These are phyloP conservation scores for Rhodotorula sp. DNA, from an alignment of 1,284 basidiomycete genomes.

Conservation along the genomic window DNA sequence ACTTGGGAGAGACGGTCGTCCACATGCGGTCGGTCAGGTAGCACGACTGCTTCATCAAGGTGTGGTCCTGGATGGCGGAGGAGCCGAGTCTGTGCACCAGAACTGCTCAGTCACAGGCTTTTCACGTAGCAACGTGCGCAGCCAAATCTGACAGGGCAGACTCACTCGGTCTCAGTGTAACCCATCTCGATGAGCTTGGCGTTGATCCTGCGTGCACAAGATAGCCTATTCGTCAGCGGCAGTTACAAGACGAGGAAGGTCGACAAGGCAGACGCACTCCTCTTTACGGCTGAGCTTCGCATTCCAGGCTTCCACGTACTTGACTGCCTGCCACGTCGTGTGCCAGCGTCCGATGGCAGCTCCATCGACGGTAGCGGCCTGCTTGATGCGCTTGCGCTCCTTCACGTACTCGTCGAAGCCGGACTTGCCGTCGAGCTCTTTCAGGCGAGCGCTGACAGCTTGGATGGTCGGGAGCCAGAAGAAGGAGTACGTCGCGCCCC, in stretches of 20 bases:
- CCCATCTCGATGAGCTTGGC: constrained; percentile 25
- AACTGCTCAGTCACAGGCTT: too few relatives aligned
- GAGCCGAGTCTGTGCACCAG: not conserved
- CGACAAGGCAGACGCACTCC: not conserved
- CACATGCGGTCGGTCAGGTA: constrained; percentile 23
- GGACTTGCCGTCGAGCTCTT: constrained; percentile 8
- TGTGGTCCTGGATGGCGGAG: not conserved
- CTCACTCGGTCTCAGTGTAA: not conserved
- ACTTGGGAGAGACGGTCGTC: not conserved
- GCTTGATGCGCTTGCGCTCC: not conserved
- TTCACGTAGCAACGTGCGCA: too few relatives aligned
- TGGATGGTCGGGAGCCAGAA: constrained; percentile 3
- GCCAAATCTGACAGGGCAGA: not conserved
- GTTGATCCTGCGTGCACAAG: constrained; percentile 7
- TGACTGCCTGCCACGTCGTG: too few relatives aligned
- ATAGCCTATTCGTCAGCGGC: not conserved
- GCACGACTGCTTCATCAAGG: not conserved
- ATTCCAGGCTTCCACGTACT: not conserved
- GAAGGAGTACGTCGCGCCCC: not conserved
- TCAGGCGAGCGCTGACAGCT: not conserved
- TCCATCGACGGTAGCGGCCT: not conserved
- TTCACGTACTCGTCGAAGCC: not conserved
- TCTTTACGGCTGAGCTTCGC: not conserved
- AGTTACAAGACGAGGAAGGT: not conserved
- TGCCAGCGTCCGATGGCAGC: constrained; percentile 6